Conservation (phyloP, 1,284 basidiomycete species). For the Ceratobasidium sp. region DNA sequence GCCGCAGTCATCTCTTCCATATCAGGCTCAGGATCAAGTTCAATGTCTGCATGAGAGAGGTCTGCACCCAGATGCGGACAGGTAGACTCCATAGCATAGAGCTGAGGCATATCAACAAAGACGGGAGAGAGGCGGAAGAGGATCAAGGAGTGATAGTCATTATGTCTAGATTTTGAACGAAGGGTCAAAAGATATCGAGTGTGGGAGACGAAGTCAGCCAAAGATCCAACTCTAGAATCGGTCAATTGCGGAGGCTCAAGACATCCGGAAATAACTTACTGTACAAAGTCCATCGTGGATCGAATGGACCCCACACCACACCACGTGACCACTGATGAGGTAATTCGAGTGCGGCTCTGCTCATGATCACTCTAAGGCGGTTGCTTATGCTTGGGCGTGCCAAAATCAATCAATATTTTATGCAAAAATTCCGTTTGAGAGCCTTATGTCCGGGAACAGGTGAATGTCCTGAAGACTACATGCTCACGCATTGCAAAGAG, state of each 20-base stretch:
- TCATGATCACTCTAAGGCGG: too few species aligned
- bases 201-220: constrained; percentile 65
- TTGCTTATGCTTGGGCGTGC: too few species aligned
- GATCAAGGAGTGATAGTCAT: constrained; percentile 73
- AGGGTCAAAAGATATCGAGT: constrained; percentile 75
- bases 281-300: constrained; percentile 26
- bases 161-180: constrained; percentile 66
- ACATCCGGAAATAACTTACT: background rate
- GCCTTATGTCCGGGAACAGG: too few species aligned
- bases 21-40: constrained; percentile 63
- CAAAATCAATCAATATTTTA: too few species aligned
- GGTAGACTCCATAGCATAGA: constrained; percentile 86
- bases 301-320: background rate
- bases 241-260: background rate
- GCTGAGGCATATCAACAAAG: constrained; percentile 57
- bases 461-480: too few species aligned
- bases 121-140: constrained; percentile 70
- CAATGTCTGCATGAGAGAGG: constrained; percentile 81
- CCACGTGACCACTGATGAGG: background rate
- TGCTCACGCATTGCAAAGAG: too few species aligned
- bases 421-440: too few species aligned
- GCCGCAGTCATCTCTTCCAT: constrained; percentile 55
- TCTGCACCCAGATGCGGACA: constrained; percentile 89
- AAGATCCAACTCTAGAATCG: constrained; percentile 60
- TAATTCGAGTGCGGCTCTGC: too few species aligned